Percentiles rank a stretch among this genome's conserved stretches.
phyloP scores from a whole-genome alignment of 768 basidiomycete genomes.

The Agrocybe pediades region DNA sequence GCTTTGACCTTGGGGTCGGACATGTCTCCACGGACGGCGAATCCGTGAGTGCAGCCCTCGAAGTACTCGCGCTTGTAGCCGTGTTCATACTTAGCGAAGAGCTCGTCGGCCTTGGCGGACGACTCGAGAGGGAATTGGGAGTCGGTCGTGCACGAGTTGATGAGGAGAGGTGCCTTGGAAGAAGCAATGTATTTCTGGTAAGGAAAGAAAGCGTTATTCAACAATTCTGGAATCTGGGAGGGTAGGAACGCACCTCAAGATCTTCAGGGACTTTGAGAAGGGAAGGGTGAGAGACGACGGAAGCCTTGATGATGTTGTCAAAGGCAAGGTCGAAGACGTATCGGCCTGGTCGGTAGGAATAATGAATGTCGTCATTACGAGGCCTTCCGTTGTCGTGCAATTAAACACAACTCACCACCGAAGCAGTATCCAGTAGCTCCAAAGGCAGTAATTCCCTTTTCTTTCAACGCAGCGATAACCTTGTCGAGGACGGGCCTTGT shows the following conservation, averaged over 20 bases:
- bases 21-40: slow-evolving; percentile 52
- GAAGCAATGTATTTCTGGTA: slow-evolving; percentile 45
- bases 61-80: slow-evolving; percentile 54
- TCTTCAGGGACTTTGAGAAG: slow-evolving; percentile 60
- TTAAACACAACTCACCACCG: slow-evolving; percentile 55
- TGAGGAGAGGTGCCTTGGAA: slow-evolving; percentile 60
- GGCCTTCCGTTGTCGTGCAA: too few species aligned
- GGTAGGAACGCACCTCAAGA: slow-evolving; percentile 49
- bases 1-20: slow-evolving; percentile 54
- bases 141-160: slow-evolving; percentile 66
- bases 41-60: slow-evolving; percentile 53
- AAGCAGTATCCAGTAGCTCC: slow-evolving; percentile 72
- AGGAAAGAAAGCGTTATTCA: background rate
- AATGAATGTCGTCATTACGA: background rate
- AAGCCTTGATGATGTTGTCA: slow-evolving; percentile 49
- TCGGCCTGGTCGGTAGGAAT: slow-evolving; percentile 35
- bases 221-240: background rate
- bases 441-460: slow-evolving; percentile 56
- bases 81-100: slow-evolving; percentile 49
- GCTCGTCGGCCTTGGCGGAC: slow-evolving; percentile 46
- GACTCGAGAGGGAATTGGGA: slow-evolving; percentile 47
- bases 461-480: slow-evolving; percentile 58
- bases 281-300: slow-evolving; percentile 62
- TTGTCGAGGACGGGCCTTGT: slow-evolving; percentile 57
- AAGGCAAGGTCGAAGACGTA: slow-evolving; percentile 66